Percentiles rank a stretch among this genome's conserved stretches.
Conservation (phyloP, 768 basidiomycete species). For the Boletus huronensis region DNA sequence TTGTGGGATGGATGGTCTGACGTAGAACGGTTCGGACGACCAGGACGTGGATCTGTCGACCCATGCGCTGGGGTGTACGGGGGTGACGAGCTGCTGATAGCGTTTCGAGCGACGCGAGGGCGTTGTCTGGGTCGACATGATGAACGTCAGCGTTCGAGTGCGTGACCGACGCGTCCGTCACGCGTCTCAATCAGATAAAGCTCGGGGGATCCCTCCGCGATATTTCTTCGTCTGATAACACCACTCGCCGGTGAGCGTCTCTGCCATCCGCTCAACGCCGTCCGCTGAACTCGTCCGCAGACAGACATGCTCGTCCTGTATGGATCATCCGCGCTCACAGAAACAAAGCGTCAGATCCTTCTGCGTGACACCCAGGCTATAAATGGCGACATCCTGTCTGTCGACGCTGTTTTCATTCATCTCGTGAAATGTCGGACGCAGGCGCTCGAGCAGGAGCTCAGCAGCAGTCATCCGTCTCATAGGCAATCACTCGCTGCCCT, state of each 20-base stretch:
- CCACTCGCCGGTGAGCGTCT: slow-evolving; percentile 11
- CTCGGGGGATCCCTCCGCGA: slow-evolving; percentile 3
- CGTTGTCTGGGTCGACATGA: slow-evolving; percentile 24
- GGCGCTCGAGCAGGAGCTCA: slow-evolving; percentile 46
- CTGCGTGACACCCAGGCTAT: slow-evolving; percentile 54
- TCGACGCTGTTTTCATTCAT: slow-evolving; percentile 87
- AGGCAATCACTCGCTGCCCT: slow-evolving; percentile 63
- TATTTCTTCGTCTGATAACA: slow-evolving; percentile 2
- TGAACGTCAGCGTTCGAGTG: background rate
- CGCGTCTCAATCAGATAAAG: slow-evolving; percentile 15
- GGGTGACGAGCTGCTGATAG: slow-evolving; percentile 32
- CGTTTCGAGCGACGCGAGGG: slow-evolving; percentile 38
- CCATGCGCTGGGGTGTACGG: slow-evolving; percentile 25
- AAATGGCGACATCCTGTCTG: slow-evolving; percentile 51
- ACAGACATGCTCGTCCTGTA: slow-evolving; percentile 69
- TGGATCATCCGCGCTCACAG: slow-evolving; percentile 75
- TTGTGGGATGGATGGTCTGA: slow-evolving; percentile 21
- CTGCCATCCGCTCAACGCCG: background rate
- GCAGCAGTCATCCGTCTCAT: slow-evolving; percentile 39
- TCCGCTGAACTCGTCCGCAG: slow-evolving; percentile 3
- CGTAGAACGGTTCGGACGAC: slow-evolving; percentile 24
- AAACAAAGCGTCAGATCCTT: slow-evolving; percentile 64
- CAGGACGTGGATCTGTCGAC: slow-evolving; percentile 28
- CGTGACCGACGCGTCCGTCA: slow-evolving; percentile 21
- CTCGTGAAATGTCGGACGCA: slow-evolving; percentile 63